A percentile compares a stretch with the other conserved stretches of the same genome.
phyloP scores from a whole-genome alignment of 2,329 filamentous ascomycete species.

The Ceratocystis variospora region DNA sequence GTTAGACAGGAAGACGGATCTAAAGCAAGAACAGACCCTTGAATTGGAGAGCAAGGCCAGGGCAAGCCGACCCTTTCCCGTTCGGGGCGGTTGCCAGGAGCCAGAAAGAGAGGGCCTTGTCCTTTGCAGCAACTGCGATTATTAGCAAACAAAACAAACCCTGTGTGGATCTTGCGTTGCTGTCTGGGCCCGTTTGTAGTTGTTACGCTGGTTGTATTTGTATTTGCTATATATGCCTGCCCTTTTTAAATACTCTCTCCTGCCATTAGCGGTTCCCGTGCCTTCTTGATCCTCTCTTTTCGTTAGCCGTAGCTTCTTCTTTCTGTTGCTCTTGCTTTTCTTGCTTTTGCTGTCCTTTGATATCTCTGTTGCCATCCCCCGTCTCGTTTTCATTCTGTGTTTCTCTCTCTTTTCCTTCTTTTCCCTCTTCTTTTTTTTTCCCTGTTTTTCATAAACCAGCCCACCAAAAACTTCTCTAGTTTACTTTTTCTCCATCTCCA shows the following conservation, averaged over 20 bases:
- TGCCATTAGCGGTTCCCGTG: background rate
- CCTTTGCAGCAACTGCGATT: background rate
- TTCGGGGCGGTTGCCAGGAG: conserved; percentile 3
- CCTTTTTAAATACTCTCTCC: background rate
- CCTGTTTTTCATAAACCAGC: background rate
- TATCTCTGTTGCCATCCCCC: background rate
- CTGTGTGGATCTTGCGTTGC: conserved; percentile 2
- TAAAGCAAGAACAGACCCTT: conserved; percentile 3
- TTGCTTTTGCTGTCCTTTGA: background rate
- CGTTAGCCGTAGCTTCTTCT: background rate
- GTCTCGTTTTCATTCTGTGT: background rate
- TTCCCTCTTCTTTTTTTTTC: conserved; percentile 4
- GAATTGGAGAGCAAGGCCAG: background rate
- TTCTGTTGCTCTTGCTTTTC: background rate
- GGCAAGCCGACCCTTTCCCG: background rate
- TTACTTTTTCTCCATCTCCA: conserved; percentile 9
- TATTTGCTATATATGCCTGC: conserved; percentile 9
- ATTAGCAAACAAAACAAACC: conserved; percentile 7
- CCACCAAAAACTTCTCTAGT: conserved; percentile 19
- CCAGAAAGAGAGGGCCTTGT: background rate
- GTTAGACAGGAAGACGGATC: background rate
- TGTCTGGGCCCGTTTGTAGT: background rate
- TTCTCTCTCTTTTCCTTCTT: conserved; percentile 1
- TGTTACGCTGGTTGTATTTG: background rate
- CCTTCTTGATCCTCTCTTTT: conserved; percentile 7